These are phyloP conservation scores for Quercus lobata DNA, from an alignment of 331 rosid genomes.

Conservation along the genomic window DNA sequence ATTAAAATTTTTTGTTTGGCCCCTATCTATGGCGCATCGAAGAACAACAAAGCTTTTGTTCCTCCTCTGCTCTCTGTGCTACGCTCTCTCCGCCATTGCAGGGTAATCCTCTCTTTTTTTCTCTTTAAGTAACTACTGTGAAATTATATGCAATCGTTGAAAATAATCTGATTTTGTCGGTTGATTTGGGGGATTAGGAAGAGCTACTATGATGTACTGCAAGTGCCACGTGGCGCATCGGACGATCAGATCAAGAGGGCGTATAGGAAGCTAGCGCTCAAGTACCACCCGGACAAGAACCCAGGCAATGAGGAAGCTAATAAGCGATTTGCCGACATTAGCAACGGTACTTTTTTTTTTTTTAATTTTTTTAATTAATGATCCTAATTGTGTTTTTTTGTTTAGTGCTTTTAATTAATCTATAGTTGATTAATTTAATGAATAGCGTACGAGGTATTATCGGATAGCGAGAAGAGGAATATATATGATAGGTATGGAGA, in stretches of 20 bases:
- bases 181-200: slow-evolving; percentile 34
- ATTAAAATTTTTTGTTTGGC: too few species aligned
- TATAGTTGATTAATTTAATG: background rate
- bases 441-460: slow-evolving; percentile 73
- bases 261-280: slow-evolving; percentile 90
- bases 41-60: slow-evolving; percentile 45
- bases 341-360: slow-evolving; percentile 42
- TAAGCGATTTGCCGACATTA: slow-evolving; percentile 81
- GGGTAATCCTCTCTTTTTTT: slow-evolving; percentile 30
- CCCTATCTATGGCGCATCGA: slow-evolving; percentile 60
- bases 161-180: too few species aligned
- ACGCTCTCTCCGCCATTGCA: slow-evolving; percentile 63
- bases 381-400: background rate
- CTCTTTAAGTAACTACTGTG: background rate
- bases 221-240: slow-evolving; percentile 78
- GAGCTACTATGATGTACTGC: slow-evolving; percentile 82
- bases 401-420: background rate
- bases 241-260: slow-evolving; percentile 98
- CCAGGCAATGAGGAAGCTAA: slow-evolving; percentile 93
- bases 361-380: background rate
- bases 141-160: too few species aligned
- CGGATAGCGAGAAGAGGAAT: slow-evolving; percentile 74
- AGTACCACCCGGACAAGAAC: slow-evolving; percentile 97
- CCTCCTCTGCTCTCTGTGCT: slow-evolving; percentile 53
- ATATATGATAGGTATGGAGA: slow-evolving; percentile 84